Base-by-base conservation (phyloP, 768 basidiomycete genomes). In the Rhodocollybia butyracea region DNA sequence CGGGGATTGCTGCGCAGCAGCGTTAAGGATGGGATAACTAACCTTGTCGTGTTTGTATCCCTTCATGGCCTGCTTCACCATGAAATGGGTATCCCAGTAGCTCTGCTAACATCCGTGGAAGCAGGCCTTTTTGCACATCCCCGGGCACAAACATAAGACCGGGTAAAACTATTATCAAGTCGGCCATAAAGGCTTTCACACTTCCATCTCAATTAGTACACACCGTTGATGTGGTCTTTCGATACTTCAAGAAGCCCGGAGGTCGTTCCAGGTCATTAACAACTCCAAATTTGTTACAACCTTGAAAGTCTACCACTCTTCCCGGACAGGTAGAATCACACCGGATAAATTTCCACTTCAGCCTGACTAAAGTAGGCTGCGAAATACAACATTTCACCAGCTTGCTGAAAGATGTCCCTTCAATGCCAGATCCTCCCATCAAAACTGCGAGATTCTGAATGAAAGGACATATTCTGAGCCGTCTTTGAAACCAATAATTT, bases 31-130 rank as follows among this genome's bases (percentile, higher is more conserved):
- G 1, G 10, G 29, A n/a, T 10, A 34, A 47, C 63, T 51, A 47
- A 89, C 94, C 74, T 91, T 93, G 66, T 97, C 87, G 39, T 76
- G 72, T 46, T 82, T 83, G 7, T 80, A 80, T 22, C 78, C 74
- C 68, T 98, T 98, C 94, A 97, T 94, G 3, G 91, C 93, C 59
- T 93, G 88, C 67, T 98, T 99, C 24, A 99, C 89, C 97, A 99
- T 98, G 4, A 98, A 91, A 52, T 97, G 80, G 17, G 96, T 98
- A 51, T 98, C 92, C n/a, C 59, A 99, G 74, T 2, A 98, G 74
- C 69, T 99, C 97, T 3, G 79, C 81, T 59, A 99, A 75, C 96
- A 99, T 98, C 57, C 95, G 85, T 3, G 86, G 85, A 10, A 99
- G 74, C 5, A 97, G 76, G 17, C 94, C 94, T 64, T 84, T 88